Conservation (phyloP, 2,329 filamentous ascomycete genomes). For the Penicillium sp. region DNA sequence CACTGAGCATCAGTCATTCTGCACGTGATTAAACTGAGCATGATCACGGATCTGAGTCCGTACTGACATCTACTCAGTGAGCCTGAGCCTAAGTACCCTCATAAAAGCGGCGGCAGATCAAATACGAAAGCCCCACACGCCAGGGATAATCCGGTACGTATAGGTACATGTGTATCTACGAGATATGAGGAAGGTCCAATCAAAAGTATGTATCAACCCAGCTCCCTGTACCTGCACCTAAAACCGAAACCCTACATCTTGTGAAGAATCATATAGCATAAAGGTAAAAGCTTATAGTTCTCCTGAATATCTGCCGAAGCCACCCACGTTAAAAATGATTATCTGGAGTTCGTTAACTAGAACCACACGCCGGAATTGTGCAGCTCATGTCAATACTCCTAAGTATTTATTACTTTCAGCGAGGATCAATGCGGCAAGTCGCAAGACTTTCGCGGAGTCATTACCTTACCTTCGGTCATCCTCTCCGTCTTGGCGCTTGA, state of each 20-base stretch:
- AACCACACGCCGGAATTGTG: not conserved
- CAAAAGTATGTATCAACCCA: not conserved
- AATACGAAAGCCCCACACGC: too few species aligned
- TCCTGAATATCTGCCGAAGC: not conserved
- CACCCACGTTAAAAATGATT: not conserved
- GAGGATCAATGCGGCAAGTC: too few species aligned
- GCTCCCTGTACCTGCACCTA: not conserved
- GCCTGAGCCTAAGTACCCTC: too few species aligned
- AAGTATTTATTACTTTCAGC: not conserved
- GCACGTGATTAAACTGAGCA: too few species aligned
- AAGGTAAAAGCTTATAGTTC: not conserved
- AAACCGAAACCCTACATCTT: not conserved
- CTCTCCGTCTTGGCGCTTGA: not conserved
- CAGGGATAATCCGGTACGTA: too few species aligned
- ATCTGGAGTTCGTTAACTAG: too few species aligned
- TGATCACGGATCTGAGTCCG: too few species aligned
- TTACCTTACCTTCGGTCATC: not conserved
- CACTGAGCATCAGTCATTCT: too few species aligned
- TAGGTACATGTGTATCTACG: not conserved
- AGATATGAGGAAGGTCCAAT: not conserved
- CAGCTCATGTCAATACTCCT: not conserved
- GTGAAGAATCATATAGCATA: not conserved
- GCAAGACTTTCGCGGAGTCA: too few species aligned
- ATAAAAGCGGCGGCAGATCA: too few species aligned
- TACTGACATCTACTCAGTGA: too few species aligned